Conservation (phyloP, 202 grass and related monocot genomes). For the Eragrostis tef region DNA sequence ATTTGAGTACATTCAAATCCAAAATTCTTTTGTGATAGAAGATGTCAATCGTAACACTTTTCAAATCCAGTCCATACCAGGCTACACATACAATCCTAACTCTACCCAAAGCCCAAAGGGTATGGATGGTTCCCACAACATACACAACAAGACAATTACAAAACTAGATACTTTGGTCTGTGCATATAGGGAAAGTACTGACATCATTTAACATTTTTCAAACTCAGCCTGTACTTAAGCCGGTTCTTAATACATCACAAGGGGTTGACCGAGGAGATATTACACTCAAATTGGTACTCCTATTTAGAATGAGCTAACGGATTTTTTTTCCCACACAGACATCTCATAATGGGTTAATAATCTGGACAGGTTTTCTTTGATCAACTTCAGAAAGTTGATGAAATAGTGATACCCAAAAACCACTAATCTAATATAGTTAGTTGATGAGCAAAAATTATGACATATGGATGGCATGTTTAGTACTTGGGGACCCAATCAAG, state of each 20-base stretch:
- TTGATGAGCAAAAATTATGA: conserved; percentile 14
- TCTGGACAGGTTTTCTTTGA: neutral
- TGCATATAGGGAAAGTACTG: neutral
- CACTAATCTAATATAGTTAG: neutral
- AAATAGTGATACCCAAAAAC: conserved; percentile 20
- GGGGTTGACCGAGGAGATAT: neutral
- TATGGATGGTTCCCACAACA: neutral
- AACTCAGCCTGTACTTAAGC: neutral
- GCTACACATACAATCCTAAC: neutral
- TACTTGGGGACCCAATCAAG: neutral
- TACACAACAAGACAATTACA: neutral
- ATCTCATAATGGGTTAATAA: conserved; percentile 23
- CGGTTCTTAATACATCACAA: neutral
- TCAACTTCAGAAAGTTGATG: neutral
- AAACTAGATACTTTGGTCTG: neutral
- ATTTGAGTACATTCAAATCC: conserved; percentile 7
- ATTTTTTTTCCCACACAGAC: neutral
- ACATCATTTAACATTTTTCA: conserved; percentile 12
- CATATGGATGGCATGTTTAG: neutral
- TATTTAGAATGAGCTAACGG: neutral
- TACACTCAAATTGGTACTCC: neutral
- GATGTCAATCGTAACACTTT: conserved; percentile 23
- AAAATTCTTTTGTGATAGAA: neutral
- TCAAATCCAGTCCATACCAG: conserved; percentile 1
- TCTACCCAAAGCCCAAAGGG: neutral